A percentile compares a stretch with the other conserved stretches of the same genome.
Evolutionary conservation across 176 grass and related monocot genomes (phyloP).

Genomic region (Oryza meyeriana): DNA sequence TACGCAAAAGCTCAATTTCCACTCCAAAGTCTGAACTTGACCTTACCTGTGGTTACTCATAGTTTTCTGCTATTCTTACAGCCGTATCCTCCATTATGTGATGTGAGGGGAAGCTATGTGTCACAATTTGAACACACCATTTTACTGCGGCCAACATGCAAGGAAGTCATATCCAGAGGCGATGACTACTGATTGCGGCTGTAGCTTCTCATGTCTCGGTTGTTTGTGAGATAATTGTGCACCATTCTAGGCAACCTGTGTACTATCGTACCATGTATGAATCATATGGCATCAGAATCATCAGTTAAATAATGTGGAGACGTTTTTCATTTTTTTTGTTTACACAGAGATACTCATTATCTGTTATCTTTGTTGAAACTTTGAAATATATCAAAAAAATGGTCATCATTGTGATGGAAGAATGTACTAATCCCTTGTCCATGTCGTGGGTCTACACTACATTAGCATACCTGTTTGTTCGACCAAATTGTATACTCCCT

Average conservation of each 20-base stretch:
- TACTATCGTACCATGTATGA: background rate
- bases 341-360: background rate
- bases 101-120: constrained; percentile 90
- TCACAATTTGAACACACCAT: constrained; percentile 98
- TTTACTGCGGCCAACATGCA: constrained; percentile 89
- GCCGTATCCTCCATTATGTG: constrained; percentile 87
- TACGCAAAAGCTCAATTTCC: constrained; percentile 6
- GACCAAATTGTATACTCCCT: too few species aligned
- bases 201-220: background rate
- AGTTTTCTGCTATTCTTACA: constrained; percentile 27
- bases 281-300: background rate
- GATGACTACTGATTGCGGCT: constrained; percentile 67
- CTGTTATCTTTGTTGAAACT: background rate
- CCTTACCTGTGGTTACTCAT: background rate
- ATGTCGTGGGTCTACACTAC: background rate
- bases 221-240: background rate
- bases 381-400: background rate
- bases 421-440: background rate
- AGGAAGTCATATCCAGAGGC: constrained; percentile 92
- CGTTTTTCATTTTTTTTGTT: background rate
- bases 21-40: background rate
- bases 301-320: background rate
- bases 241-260: background rate
- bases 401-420: background rate
- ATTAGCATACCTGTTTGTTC: too few species aligned